Base-by-base conservation (phyloP, 2,329 filamentous ascomycete species). In the Endoconidiophora laricicola region DNA sequence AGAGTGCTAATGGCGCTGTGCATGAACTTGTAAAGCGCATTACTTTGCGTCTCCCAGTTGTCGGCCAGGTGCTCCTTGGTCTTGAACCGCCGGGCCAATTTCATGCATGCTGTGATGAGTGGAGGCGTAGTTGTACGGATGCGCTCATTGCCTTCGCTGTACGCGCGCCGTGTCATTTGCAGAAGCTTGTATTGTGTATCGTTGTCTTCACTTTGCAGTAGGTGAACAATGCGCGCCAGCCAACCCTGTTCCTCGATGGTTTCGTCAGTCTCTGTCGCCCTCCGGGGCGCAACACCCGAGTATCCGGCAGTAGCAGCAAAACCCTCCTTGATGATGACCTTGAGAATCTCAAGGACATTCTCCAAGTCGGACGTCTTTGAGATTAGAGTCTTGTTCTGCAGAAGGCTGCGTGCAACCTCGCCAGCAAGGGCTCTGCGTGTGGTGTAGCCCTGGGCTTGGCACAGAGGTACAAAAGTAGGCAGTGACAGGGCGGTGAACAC, bases 231-330 rank as follows among this genome's bases (percentile, higher is more conserved):
- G 58, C 91, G 77, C 36, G 91, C 91, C 49, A 98, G 72, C 87
- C 87, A 95, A 47, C 91, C 91, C 69, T 98, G 91, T 66, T 98
- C 91, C 65, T 98, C 90, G 60, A 96, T 79, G 0, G 90, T 96
- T 68, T 98, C 93, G 55, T 98, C 91, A 0, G 91, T 96, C 69
- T 98, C 93, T 44, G 74, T 63, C 0, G 69, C 76, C 54, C 86
- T 79, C 55, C 86, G 74, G 60, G 90, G 84, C 4, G 83, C 78
- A 38, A 83, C 78, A 3, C 86, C 85, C 0, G 88, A 81, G 58
- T 95, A 95, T 26, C 86, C 86, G 44, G 79, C 75, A n/a, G 85
- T 79, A 49, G 81, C 71, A 59, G 94, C 88, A 12, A 84, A 81
- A 10, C 90, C 88, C 66, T 98, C 91, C 58, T 87, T 91, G 62